Conservation (phyloP, 1,284 basidiomycete species). For the Microbotryum lychnidis-dioicae region DNA sequence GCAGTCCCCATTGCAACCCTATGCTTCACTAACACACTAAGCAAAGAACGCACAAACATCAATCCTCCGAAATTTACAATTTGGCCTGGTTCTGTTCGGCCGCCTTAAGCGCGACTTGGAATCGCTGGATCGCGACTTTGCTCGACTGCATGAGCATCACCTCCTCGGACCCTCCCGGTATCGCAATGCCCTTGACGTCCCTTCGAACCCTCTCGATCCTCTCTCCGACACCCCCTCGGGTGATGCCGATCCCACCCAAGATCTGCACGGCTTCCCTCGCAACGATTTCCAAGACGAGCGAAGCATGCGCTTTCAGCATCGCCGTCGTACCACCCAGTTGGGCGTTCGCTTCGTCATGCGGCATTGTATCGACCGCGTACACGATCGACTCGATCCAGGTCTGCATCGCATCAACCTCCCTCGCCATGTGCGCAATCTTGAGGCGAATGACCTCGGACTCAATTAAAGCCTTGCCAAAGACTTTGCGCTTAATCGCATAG, state of each 20-base stretch:
- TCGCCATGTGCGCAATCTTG: constrained; percentile 35
- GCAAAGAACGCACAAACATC: too few species aligned
- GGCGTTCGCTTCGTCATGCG: constrained; percentile 17
- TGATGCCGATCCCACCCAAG: constrained; percentile 33
- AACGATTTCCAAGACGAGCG: constrained; percentile 28
- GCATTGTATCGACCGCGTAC: constrained; percentile 22
- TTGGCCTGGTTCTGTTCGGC: too few species aligned
- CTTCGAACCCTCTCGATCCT: constrained; percentile 28
- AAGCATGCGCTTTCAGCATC: constrained; percentile 34
- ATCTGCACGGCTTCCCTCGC: constrained; percentile 34
- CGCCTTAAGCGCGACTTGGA: too few species aligned
- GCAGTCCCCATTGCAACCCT: too few species aligned
- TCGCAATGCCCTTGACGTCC: constrained; percentile 14
- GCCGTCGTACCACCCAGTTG: constrained; percentile 35
- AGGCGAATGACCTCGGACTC: constrained; percentile 34
- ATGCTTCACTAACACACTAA: too few species aligned
- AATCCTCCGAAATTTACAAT: too few species aligned
- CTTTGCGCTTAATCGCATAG: constrained; percentile 28
- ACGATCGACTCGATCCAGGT: constrained; percentile 29
- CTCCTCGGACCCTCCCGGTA: constrained; percentile 15
- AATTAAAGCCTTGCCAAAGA: constrained; percentile 30
- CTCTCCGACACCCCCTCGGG: constrained; percentile 32
- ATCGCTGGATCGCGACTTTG: too few species aligned
- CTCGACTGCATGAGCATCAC: neutral
- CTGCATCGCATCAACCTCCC: constrained; percentile 29